These are phyloP conservation scores for Paecilomyces formosus DNA, from an alignment of 2,329 filamentous ascomycete species.

Conservation along the genomic window DNA sequence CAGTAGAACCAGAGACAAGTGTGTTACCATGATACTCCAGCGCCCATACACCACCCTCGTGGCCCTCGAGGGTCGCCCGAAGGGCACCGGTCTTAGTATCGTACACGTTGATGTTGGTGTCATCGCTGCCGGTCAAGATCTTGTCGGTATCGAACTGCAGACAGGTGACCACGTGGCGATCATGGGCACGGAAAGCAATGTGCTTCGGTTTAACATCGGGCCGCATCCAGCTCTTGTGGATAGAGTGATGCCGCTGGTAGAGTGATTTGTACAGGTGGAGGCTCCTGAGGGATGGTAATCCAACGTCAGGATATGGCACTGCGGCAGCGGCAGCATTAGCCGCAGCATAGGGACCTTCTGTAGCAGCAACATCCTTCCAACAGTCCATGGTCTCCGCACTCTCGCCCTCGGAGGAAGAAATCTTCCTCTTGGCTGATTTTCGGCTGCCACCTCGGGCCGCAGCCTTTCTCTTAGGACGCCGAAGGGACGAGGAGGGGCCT, in stretches of 20 bases:
- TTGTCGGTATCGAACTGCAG: slow-evolving; percentile 97
- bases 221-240: slow-evolving; percentile 86
- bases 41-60: slow-evolving; percentile 97
- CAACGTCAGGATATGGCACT: slow-evolving; percentile 73
- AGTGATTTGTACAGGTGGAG: slow-evolving; percentile 94
- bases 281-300: slow-evolving; percentile 68
- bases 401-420: slow-evolving; percentile 37
- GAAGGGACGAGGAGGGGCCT: slow-evolving; percentile 14
- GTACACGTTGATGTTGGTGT: slow-evolving; percentile 96
- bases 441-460: slow-evolving; percentile 36
- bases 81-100: slow-evolving; percentile 90
- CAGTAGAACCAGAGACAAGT: slow-evolving; percentile 90
- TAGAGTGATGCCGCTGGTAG: slow-evolving; percentile 86
- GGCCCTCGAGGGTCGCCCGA: slow-evolving; percentile 75
- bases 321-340: slow-evolving; percentile 77
- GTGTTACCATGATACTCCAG: slow-evolving; percentile 94
- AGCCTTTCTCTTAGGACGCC: slow-evolving; percentile 43
- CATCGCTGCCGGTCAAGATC: slow-evolving; percentile 94
- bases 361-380: slow-evolving; percentile 42
- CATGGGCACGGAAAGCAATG: slow-evolving; percentile 92
- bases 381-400: slow-evolving; percentile 36
- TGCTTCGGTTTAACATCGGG: slow-evolving; percentile 76
- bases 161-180: slow-evolving; percentile 93
- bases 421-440: slow-evolving; percentile 53
- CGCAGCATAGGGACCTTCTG: slow-evolving; percentile 75